Evolutionary conservation across 768 basidiomycete species (phyloP).

Genomic region (Pleurotus platypus): DNA sequence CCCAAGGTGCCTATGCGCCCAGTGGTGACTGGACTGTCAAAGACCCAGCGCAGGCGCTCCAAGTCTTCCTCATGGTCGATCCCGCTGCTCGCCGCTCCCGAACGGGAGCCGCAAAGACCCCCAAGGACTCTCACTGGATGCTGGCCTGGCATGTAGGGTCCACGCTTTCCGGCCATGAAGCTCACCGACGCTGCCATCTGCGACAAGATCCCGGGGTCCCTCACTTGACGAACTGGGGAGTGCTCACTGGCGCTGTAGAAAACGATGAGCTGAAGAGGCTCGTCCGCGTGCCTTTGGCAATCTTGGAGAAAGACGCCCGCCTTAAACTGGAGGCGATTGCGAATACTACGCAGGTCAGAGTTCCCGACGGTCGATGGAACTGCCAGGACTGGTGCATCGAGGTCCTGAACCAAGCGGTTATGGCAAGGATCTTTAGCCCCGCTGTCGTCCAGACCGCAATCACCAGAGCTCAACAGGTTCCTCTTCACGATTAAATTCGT

Average conservation of each 20-base stretch:
- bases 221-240: constrained; percentile 2
- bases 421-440: neutral
- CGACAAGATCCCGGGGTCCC: neutral
- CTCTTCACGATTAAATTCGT: neutral
- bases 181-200: constrained; percentile 2
- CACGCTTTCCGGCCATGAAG: neutral
- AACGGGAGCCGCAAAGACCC: neutral
- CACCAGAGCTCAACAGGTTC: neutral
- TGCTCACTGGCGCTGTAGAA: neutral
- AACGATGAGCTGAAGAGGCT: neutral
- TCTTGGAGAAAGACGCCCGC: neutral
- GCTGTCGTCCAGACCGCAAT: neutral
- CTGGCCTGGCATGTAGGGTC: neutral
- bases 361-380: neutral
- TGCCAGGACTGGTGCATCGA: constrained; percentile 1
- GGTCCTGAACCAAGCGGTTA: neutral
- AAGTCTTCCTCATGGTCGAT: neutral
- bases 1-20: neutral
- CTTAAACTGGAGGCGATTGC: neutral
- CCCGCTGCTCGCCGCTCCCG: neutral
- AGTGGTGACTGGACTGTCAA: neutral
- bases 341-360: neutral
- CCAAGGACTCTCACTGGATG: constrained; percentile 2
- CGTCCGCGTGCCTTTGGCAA: neutral
- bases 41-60: neutral